Evolutionary conservation across 345 rosid species (phyloP), one percentile per base, ranked within the genome.

Genomic region (Ceriops tagal): DNA sequence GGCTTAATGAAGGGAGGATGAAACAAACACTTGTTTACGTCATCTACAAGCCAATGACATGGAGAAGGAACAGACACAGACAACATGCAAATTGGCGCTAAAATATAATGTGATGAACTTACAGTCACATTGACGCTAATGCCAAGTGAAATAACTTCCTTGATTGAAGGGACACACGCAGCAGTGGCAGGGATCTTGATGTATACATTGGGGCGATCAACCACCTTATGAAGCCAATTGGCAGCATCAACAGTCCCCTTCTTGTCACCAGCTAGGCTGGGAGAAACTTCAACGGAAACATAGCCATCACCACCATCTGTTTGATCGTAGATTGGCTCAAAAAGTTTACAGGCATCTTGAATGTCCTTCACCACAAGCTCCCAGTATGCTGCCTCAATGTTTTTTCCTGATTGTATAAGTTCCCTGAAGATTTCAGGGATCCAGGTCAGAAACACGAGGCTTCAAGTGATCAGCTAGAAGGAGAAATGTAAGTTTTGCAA

Each of bases 221-320:
- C 99, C 68, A 89, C 92, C 79, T 90, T 87, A 71, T 83, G 91
- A 82, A 95, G 96, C 83, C 72, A 92, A 68, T 89, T 92, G 69
- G 98, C 89, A 58, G 98, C 97, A 77, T 85, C 98, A 68, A 90
- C 86, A 53, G 99, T 95, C 39, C 92, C 98, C 1, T 81, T 28
- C 52, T 98, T 89, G 65, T 95, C 98, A 71, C 92, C 92, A 39
- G 99, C 98, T 64, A 95, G 96, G 68, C 87, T 83, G 27, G 98
- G 99, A 60, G 98, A 95, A 75, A 95, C 99, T 87, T 95, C 97
- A 16, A 95, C 99, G 20, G 98, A 92, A 70, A 95, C 98, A 73
- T 95, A 92, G 59, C 99, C 99, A 80, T 95, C 99, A 13, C 79
- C 96, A 64, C 85, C 97, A 71, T 90, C 92, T 30, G 99, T 95